phyloP scores from a whole-genome alignment of 2,329 filamentous ascomycete genomes.

The Colletotrichum abscissum region DNA sequence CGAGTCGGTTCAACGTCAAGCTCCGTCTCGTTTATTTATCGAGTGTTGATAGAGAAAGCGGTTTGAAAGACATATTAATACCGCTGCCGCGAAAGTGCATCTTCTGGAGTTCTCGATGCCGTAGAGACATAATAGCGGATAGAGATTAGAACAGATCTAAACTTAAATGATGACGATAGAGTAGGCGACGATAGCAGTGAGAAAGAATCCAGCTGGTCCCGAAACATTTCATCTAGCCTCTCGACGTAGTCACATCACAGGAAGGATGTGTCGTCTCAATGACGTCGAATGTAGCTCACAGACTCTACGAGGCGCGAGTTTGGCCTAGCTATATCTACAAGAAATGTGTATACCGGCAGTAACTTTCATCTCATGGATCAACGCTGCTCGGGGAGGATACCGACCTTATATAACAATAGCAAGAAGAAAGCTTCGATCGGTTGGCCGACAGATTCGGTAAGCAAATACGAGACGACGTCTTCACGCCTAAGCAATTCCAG shows the following conservation, averaged over 20 bases:
- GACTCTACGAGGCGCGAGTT: slow-evolving; percentile 70
- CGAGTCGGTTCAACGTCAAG: slow-evolving; percentile 77
- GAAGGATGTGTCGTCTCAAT: slow-evolving; percentile 77
- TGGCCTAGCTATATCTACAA: slow-evolving; percentile 77
- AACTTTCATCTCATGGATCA: neutral
- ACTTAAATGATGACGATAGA: slow-evolving; percentile 41
- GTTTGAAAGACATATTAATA: slow-evolving; percentile 47
- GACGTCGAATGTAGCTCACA: slow-evolving; percentile 75
- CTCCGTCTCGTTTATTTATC: slow-evolving; percentile 80
- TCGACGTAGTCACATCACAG: slow-evolving; percentile 74
- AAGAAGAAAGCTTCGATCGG: neutral
- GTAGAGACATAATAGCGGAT: slow-evolving; percentile 37
- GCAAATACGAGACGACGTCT: slow-evolving; percentile 12
- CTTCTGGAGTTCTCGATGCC: slow-evolving; percentile 41
- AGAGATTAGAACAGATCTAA: slow-evolving; percentile 29
- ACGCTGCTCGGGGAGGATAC: neutral
- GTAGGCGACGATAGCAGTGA: slow-evolving; percentile 9
- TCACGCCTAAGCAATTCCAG: slow-evolving; percentile 24
- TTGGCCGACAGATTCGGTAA: neutral
- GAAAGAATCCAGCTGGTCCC: slow-evolving; percentile 17
- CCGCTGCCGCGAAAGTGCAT: slow-evolving; percentile 38
- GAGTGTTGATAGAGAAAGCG: slow-evolving; percentile 41
- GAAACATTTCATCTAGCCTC: slow-evolving; percentile 69
- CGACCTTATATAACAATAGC: neutral
- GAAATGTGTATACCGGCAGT: slow-evolving; percentile 40